phyloP scores from a whole-genome alignment of 176 grass and related monocot species.

The Aegilops speltoides region DNA sequence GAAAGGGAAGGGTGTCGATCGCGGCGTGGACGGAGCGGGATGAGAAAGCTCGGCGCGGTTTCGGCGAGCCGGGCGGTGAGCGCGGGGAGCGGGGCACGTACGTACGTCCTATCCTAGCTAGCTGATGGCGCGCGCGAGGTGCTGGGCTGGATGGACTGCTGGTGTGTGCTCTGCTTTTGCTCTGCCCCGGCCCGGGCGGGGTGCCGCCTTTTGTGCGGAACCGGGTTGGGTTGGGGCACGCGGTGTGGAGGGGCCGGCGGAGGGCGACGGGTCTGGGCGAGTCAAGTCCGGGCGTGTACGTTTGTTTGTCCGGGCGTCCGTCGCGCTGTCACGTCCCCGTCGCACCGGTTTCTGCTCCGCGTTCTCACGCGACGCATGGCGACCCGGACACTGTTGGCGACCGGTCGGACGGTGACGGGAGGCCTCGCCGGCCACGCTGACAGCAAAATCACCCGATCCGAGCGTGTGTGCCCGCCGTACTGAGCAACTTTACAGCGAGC shows the following conservation, averaged over 20 bases:
- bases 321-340: background rate
- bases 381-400: background rate
- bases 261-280: slow-evolving; percentile 26
- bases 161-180: background rate
- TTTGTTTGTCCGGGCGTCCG: background rate
- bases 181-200: too few relatives aligned
- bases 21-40: background rate
- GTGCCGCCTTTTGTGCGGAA: background rate
- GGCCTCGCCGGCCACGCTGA: background rate
- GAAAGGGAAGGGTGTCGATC: background rate
- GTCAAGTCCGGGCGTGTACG: background rate
- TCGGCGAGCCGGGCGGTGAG: background rate
- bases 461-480: background rate
- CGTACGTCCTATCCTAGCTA: background rate
- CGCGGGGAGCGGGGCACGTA: background rate
- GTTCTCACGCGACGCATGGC: background rate
- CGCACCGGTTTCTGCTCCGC: background rate
- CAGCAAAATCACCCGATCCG: background rate
- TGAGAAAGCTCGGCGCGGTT: background rate
- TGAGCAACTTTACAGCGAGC: background rate
- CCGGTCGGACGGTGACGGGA: background rate
- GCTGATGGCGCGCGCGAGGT: background rate
- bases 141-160: too few relatives aligned
- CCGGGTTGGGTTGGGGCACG: background rate
- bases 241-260: background rate